Base-by-base conservation (phyloP, 192 early-diverging fungal genomes). In the Umbelopsis ramanniana region DNA sequence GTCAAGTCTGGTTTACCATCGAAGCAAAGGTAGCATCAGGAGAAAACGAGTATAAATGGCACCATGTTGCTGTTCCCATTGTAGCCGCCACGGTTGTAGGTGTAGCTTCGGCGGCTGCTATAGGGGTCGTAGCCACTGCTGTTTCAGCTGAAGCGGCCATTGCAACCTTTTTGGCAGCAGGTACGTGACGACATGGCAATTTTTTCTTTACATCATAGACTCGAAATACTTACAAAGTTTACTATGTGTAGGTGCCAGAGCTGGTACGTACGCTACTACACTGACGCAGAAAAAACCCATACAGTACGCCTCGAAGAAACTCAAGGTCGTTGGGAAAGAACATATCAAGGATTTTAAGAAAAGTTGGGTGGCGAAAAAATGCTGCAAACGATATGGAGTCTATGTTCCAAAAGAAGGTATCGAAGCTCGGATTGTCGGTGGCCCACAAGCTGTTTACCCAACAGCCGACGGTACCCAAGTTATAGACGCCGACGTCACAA, bases 31-130 rank as follows among this genome's bases (percentile, higher is more conserved):
- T 68, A 15, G 67, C 67, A 6, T 47, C 67, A 46, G 67, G 46
- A 29, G 24, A 46, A 46, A 68, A 68, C 46, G 40, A 46, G 4
- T 68, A 68, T 24, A 46, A 68, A 21, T 68, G 67, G 67, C 67
- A 68, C 22, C 67, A 68, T 68, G 46, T 48, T 5, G 67, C 67
- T 46, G 67, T 68, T 23, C 67, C 67, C 14, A 68, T 68, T 11
- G 67, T 48, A 19, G 67, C 45, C 10, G 67, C 67, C 23, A 63
- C 57, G 0, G 67, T 68, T 21, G 67, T 47, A 19, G 67, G 67
- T 29, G 67, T 48, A 26, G 67, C 45, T 47, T 47, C 67, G 0
- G 40, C 26, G 6, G 67, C 67, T 24, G 67, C 67, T 10, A 23
- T 46, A 19, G 67, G 67, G 0, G 40, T 46, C 3, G 26, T 68